A percentile compares a stretch with the other conserved stretches of the same genome.
Conservation (phyloP, 768 basidiomycete genomes). For the Erythrobasidium yunnanense region DNA sequence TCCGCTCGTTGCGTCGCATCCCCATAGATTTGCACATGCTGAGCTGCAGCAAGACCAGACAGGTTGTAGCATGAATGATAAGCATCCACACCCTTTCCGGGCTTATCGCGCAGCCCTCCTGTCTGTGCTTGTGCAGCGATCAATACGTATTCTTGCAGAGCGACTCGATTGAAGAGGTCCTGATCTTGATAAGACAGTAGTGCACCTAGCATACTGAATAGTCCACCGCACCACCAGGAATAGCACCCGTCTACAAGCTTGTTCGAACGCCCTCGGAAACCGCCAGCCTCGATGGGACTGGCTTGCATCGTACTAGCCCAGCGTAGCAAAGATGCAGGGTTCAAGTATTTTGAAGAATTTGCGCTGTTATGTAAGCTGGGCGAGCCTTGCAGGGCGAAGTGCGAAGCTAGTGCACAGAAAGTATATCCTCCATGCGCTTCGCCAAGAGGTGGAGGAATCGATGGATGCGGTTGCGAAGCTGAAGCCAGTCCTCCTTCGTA, state of each 20-base stretch:
- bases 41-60: conserved; percentile 75
- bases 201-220: conserved; percentile 55
- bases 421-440: conserved; percentile 98
- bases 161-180: conserved; percentile 40
- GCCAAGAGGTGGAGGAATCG: conserved; percentile 54
- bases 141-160: conserved; percentile 77
- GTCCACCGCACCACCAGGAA: conserved; percentile 97
- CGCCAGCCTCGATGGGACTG: conserved; percentile 66
- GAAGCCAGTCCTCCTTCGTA: conserved; percentile 93
- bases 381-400: conserved; percentile 52
- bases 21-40: conserved; percentile 58
- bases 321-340: conserved; percentile 54
- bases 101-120: conserved; percentile 87
- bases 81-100: conserved; percentile 85
- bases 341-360: conserved; percentile 41
- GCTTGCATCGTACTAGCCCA: conserved; percentile 87
- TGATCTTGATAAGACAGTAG: background rate
- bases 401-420: conserved; percentile 78
- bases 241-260: conserved; percentile 99
- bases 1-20: conserved; percentile 40
- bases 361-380: conserved; percentile 25
- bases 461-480: conserved; percentile 60
- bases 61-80: conserved; percentile 94
- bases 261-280: conserved; percentile 85
- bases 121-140: conserved; percentile 72